A percentile compares a stretch with the other conserved stretches of the same genome.
Conservation (phyloP, 805 yeast species). For the Kluyveromyces starmeri region DNA sequence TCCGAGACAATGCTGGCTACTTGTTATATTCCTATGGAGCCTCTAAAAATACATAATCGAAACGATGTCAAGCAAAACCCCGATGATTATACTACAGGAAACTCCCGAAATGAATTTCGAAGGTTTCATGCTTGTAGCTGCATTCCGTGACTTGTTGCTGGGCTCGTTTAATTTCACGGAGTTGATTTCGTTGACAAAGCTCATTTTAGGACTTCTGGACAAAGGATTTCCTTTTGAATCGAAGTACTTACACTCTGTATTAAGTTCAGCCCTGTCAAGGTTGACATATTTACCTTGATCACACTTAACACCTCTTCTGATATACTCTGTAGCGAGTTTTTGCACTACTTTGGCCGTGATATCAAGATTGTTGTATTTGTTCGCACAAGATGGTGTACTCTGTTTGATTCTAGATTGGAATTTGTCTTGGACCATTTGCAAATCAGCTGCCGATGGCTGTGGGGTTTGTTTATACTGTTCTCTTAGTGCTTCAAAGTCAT, state of each 20-base stretch:
- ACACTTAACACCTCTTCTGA: constrained; percentile 41
- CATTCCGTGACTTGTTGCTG: background rate
- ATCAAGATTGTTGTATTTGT: constrained; percentile 36
- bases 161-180: background rate
- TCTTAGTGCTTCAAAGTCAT: constrained; percentile 44
- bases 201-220: constrained; percentile 16
- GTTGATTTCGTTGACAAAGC: constrained; percentile 9
- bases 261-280: constrained; percentile 36
- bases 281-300: constrained; percentile 42
- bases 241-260: constrained; percentile 35
- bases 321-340: constrained; percentile 37
- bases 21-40: constrained; percentile 33
- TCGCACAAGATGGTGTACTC: constrained; percentile 30
- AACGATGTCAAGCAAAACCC: background rate
- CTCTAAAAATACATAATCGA: constrained; percentile 3
- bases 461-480: constrained; percentile 35
- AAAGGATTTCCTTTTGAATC: constrained; percentile 34
- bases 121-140: background rate
- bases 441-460: constrained; percentile 17
- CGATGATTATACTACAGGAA: background rate
- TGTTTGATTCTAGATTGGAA: constrained; percentile 18
- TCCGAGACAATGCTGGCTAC: constrained; percentile 32
- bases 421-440: constrained; percentile 18
- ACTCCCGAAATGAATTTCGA: background rate
- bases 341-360: constrained; percentile 31